Conservation (phyloP, 371 early-diverging fungal genomes). For the Actinomortierella ambigua region DNA sequence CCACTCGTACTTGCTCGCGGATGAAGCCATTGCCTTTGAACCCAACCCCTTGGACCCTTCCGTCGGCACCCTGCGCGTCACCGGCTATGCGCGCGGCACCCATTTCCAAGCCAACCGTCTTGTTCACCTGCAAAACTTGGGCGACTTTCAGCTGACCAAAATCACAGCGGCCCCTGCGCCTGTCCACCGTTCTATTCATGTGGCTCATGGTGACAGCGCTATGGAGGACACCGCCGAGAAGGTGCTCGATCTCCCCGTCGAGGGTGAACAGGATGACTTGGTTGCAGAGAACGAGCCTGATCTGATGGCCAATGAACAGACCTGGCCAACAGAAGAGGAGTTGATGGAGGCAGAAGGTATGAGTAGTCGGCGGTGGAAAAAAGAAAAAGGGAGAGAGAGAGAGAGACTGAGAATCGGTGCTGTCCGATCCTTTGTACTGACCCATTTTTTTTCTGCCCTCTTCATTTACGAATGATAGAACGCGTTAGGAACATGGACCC, state of each 20-base stretch:
- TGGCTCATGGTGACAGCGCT: constrained; percentile 25
- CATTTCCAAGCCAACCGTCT: constrained; percentile 87
- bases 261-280: constrained; percentile 76
- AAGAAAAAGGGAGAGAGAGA: not conserved
- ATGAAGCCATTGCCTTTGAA: constrained; percentile 67
- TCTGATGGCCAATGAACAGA: constrained; percentile 91
- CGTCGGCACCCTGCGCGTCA: constrained; percentile 75
- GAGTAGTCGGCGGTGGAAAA: not conserved
- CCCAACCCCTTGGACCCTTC: constrained; percentile 45
- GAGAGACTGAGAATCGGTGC: not conserved
- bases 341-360: constrained; percentile 77
- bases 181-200: constrained; percentile 16
- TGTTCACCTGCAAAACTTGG: constrained; percentile 88
- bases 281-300: constrained; percentile 88
- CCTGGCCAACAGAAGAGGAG: constrained; percentile 98
- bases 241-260: constrained; percentile 67
- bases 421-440: not conserved
- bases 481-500: constrained; percentile 48
- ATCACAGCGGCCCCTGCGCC: constrained; percentile 49
- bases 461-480: constrained; percentile 16
- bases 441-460: constrained; percentile 6
- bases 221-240: constrained; percentile 52
- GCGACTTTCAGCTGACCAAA: constrained; percentile 88
- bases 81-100: constrained; percentile 83
- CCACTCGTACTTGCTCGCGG: constrained; percentile 88